phyloP scores from a whole-genome alignment of 2,329 filamentous ascomycete species.

The Fusarium sp. region DNA sequence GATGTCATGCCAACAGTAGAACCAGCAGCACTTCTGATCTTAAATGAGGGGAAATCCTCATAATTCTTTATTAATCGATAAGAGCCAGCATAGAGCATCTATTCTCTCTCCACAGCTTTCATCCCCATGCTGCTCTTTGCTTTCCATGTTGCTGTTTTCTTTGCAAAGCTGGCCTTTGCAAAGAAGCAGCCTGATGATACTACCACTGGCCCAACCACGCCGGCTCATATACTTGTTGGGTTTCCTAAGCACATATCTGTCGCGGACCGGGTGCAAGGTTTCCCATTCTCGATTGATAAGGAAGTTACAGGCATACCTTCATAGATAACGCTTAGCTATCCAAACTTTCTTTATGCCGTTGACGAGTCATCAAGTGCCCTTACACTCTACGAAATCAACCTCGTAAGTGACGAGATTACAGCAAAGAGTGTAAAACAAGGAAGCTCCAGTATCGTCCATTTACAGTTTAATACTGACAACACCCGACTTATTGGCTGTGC shows the following conservation, averaged over 20 bases:
- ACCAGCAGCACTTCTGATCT: no score
- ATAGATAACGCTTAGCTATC: constrained; percentile 55
- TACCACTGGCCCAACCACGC: not conserved
- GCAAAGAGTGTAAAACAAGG: constrained; percentile 44
- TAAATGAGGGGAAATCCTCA: no score
- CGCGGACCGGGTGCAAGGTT: not conserved
- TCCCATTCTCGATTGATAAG: constrained; percentile 27
- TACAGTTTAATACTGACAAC: constrained; percentile 55
- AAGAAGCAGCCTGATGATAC: not conserved
- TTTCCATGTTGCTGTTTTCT: not conserved
- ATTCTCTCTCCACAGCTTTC: no score
- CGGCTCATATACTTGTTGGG: not conserved
- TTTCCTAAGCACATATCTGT: not conserved
- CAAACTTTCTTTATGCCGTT: constrained; percentile 54
- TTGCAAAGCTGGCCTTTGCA: not conserved
- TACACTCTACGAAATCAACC: constrained; percentile 51
- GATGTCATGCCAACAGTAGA: no score
- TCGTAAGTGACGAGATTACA: constrained; percentile 41
- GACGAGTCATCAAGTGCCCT: constrained; percentile 55
- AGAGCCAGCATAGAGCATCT: no score
- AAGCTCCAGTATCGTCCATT: constrained; percentile 55
- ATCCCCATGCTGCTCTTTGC: not conserved
- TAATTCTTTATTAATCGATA: no score
- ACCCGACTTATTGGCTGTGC: constrained; percentile 55
- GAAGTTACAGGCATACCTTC: constrained; percentile 51